Evolutionary conservation across 352 stramenopile genomes (phyloP).

Genomic region (Pythium aquatile): DNA sequence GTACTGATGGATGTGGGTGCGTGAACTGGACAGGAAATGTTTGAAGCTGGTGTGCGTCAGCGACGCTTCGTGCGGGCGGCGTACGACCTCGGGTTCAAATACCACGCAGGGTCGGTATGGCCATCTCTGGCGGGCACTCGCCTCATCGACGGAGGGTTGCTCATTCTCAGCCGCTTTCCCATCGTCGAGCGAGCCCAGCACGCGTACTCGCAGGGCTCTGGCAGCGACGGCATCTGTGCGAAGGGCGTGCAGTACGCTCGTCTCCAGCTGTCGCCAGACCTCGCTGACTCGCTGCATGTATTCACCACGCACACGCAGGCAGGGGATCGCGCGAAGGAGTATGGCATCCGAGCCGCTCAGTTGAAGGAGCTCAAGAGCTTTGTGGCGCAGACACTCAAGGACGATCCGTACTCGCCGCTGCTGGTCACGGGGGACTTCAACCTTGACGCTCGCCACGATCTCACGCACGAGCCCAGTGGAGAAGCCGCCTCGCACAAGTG

Average conservation of each 20-base stretch:
- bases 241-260: slow-evolving; percentile 79
- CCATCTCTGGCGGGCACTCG: slow-evolving; percentile 45
- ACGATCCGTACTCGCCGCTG: slow-evolving; percentile 52
- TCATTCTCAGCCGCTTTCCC: slow-evolving; percentile 83
- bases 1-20: background rate
- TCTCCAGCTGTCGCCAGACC: slow-evolving; percentile 66
- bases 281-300: slow-evolving; percentile 73
- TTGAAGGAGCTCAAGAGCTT: slow-evolving; percentile 67
- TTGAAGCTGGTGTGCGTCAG: slow-evolving; percentile 63
- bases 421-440: slow-evolving; percentile 83
- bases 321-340: slow-evolving; percentile 46
- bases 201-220: slow-evolving; percentile 51
- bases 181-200: slow-evolving; percentile 71
- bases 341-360: slow-evolving; percentile 55
- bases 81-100: slow-evolving; percentile 57
- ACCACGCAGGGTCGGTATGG: slow-evolving; percentile 77
- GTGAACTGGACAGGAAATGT: slow-evolving; percentile 58
- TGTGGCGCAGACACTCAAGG: slow-evolving; percentile 43
- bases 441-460: slow-evolving; percentile 70
- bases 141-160: slow-evolving; percentile 71
- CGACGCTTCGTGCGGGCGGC: slow-evolving; percentile 53
- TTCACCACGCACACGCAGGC: slow-evolving; percentile 87
- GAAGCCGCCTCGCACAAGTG: slow-evolving; percentile 37
- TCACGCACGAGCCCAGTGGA: slow-evolving; percentile 37
- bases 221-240: slow-evolving; percentile 67